These are phyloP conservation scores for Diaporthe citrichinensis DNA, from an alignment of 2,329 filamentous ascomycete species.

Conservation along the genomic window DNA sequence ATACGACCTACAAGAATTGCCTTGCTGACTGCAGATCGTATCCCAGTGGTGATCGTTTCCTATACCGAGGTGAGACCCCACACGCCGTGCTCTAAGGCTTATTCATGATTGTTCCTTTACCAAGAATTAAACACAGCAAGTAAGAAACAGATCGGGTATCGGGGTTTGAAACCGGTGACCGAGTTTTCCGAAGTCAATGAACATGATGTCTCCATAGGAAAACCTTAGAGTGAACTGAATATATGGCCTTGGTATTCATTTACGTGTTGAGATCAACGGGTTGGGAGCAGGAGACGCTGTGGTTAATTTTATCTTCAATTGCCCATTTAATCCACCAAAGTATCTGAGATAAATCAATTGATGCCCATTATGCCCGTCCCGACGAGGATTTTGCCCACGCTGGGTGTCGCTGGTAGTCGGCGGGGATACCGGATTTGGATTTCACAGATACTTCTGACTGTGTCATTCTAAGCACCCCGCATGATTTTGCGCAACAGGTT, in stretches of 20 bases:
- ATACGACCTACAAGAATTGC: background rate
- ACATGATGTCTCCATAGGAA: background rate
- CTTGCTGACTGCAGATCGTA: constrained; percentile 7
- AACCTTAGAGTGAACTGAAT: background rate
- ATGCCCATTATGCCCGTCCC: background rate
- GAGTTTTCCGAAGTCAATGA: background rate
- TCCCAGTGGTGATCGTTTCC: constrained; percentile 8
- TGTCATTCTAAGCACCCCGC: constrained; percentile 1
- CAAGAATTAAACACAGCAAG: background rate
- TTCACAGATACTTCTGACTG: constrained; percentile 3
- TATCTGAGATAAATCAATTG: background rate
- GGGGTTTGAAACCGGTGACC: background rate
- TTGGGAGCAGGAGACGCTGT: background rate
- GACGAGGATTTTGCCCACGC: background rate
- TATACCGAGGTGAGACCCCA: background rate
- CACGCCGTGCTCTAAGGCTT: background rate
- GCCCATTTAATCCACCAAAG: background rate
- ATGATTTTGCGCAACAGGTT: constrained; percentile 6
- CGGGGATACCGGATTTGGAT: background rate
- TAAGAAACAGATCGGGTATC: background rate
- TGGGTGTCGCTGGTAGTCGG: background rate
- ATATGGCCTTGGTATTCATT: background rate
- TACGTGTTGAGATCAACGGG: background rate
- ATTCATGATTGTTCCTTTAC: background rate
- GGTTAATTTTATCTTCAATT: background rate